Base-by-base conservation (phyloP, 1,284 basidiomycete species). In the Sparassis latifolia region DNA sequence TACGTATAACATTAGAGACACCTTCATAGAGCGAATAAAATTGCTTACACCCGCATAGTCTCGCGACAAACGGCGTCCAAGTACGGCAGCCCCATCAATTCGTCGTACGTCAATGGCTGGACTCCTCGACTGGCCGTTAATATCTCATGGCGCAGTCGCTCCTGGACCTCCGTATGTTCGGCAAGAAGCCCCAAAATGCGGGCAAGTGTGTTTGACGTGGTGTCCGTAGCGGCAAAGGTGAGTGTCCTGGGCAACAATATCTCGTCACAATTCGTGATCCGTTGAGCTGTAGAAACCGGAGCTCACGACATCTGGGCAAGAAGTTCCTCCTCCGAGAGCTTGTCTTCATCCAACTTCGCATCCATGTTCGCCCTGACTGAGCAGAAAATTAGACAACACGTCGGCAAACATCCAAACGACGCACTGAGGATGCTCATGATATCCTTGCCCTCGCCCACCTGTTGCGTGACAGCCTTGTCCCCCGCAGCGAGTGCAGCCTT, bases 401-500 rank as follows among this genome's bases (percentile, higher is more conserved):
- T 37, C 10, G n/a, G 5, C 32, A 29, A 4, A 29, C 27, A 9
- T 10, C n/a, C 20, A 29, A 12, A 41, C 20, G 7, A 59, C 62
- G 43, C 49, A 68, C 65, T 45, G 27, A 68, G 48, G 7, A 61
- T 57, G 52, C 66, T 66, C 49, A 67, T 58, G 48, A 67, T 56
- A 40, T 67, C 66, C 45, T 59, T 62, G 7, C 64, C 63, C 44
- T 66, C 62, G 2, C 60, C 62, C 12, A 65, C 53, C 49, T 65
- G 62, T 28, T 57, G 53, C 12, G 53, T 43, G 4, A 63, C 52
- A 4, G 55, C 56, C 31, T 61, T 58, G 35, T 66, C 65, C n/a
- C 64, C 64, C n/a, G 42, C 39, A 29, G 54, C 50, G 7, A 68
- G 45, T 27, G 61, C 59, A 1, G 2, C 31, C 51, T 61, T 61